Evolutionary conservation across 306 rosid species (phyloP).

Genomic region (Lablab purpureus): DNA sequence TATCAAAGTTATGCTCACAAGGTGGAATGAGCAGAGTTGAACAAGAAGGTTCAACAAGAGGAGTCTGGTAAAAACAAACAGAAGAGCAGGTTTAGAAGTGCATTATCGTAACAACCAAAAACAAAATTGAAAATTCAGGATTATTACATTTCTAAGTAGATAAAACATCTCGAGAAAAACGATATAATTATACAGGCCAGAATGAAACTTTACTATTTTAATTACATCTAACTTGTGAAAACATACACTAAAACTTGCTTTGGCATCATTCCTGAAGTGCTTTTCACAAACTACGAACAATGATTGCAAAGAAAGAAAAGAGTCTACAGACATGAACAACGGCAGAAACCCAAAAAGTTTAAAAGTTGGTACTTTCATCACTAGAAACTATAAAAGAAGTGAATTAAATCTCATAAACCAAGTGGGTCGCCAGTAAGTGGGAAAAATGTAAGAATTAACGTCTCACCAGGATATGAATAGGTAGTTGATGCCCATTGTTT

Average conservation of each 20-base stretch:
- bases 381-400: not conserved
- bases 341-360: not conserved
- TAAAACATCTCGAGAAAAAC: not conserved
- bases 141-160: not conserved
- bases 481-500: not conserved
- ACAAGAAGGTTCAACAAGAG: not conserved
- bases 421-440: not conserved
- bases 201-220: not conserved
- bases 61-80: not conserved
- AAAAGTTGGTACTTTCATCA: not conserved
- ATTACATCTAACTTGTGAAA: not conserved
- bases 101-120: not conserved
- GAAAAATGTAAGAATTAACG: not conserved
- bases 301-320: not conserved
- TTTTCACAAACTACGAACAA: not conserved
- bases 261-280: conserved; percentile 6
- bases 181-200: not conserved
- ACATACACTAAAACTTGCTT: not conserved
- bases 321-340: not conserved
- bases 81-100: not conserved
- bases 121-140: not conserved
- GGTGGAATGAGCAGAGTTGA: not conserved
- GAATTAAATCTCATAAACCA: conserved; percentile 1
- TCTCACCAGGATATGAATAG: conserved; percentile 23
- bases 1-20: not conserved